Conservation (phyloP, 352 stramenopile genomes). For the Phytophthora pistaciae region DNA sequence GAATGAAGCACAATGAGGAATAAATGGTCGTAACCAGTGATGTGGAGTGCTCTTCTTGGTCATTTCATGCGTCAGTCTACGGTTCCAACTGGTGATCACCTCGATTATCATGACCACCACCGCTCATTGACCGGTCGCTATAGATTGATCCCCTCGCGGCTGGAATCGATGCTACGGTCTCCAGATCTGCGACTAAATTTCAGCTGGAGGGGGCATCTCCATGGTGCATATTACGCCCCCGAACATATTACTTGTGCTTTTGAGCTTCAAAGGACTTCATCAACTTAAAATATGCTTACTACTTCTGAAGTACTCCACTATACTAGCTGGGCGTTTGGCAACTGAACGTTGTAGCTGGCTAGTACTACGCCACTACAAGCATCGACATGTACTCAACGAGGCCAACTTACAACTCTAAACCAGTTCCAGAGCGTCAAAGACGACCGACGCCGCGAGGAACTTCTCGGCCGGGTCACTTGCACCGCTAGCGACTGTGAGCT, state of each 20-base stretch:
- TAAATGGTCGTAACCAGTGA: background rate
- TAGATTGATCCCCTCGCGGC: background rate
- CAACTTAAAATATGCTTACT: no score
- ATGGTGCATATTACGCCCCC: no score
- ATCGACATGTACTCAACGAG: background rate
- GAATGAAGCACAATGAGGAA: background rate
- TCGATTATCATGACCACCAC: constrained; percentile 4
- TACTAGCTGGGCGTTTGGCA: no score
- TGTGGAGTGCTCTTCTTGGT: background rate
- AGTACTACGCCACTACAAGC: background rate
- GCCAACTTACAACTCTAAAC: constrained; percentile 19
- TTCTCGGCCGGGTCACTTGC: constrained; percentile 44
- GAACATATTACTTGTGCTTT: no score
- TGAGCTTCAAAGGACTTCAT: no score
- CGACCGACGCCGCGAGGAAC: constrained; percentile 54
- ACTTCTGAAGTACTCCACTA: no score
- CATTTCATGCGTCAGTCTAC: constrained; percentile 2
- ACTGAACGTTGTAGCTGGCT: no score
- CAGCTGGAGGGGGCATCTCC: no score
- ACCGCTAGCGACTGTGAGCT: constrained; percentile 51
- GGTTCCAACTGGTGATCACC: constrained; percentile 19
- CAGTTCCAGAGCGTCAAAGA: constrained; percentile 62
- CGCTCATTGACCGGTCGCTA: background rate
- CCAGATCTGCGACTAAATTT: constrained; percentile 1
- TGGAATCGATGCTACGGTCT: constrained; percentile 9